Conservation (phyloP, 225 moss, liverwort and hornwort genomes). For the Ulota crispa region DNA sequence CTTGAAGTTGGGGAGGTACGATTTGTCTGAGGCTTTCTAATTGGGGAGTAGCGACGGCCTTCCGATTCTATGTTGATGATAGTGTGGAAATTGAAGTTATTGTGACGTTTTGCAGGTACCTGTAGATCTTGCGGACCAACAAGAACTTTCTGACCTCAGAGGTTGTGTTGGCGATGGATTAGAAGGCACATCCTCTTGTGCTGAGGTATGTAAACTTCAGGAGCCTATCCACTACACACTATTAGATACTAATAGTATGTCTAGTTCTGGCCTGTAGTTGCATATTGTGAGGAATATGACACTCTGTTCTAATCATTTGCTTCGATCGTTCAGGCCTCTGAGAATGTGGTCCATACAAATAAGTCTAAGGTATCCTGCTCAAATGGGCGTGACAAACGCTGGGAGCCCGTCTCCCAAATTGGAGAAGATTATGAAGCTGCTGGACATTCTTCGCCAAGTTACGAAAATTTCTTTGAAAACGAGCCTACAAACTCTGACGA, state of each 20-base stretch:
- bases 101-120: constrained; percentile 63
- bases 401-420: constrained; percentile 51
- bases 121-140: constrained; percentile 69
- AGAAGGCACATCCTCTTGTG: constrained; percentile 69
- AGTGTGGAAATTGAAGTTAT: not conserved
- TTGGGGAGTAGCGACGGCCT: not conserved
- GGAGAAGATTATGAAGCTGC: constrained; percentile 58
- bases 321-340: constrained; percentile 30
- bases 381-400: constrained; percentile 65
- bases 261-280: not conserved
- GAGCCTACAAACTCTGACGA: constrained; percentile 85
- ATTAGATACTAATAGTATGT: not conserved
- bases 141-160: constrained; percentile 65
- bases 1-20: not conserved
- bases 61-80: not conserved
- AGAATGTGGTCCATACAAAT: constrained; percentile 60
- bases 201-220: constrained; percentile 52
- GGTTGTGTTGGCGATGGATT: constrained; percentile 53
- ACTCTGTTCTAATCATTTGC: constrained; percentile 20
- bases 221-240: not conserved
- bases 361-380: constrained; percentile 53
- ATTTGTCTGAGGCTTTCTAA: not conserved
- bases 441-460: constrained; percentile 60
- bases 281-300: not conserved
- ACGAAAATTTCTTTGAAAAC: constrained; percentile 69